Evolutionary conservation across 179 eudicot species (phyloP), one percentile per base, ranked within the genome.

Genomic region (Camellia oleifera): DNA sequence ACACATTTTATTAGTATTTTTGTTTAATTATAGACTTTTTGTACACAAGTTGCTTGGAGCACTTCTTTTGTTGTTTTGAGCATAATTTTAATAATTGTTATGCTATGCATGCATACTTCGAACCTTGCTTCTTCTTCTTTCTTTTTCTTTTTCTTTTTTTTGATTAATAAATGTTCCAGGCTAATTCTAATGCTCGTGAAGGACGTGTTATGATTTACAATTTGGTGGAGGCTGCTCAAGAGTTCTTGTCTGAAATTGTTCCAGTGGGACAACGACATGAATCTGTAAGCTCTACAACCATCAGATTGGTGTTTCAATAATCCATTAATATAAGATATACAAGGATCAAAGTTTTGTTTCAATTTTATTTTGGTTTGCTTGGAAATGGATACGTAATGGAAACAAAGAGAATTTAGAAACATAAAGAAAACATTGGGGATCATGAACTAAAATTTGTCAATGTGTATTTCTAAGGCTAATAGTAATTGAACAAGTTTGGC

Each of bases 211-310:
- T 97, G 99, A 90, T 97, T 77, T 94, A 92, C 89, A 97, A 94
- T 85, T 88, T 97, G 90, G 99, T 94, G 82, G 99, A 97, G 89
- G 98, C 95, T 88, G 99, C 99, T 77, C 99, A 94, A 87, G 99
- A 97, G 81, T 97, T 94, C 88, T 91, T 97, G 82, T 97, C 99
- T 62, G 98, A 95, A 88, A 84, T 97, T 82, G 88, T 86, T 85
- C 92, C 99, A 64, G 80, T 81, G 74, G 82, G 79, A 72, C 89
- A 84, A 80, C 67, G 72, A 56, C 88, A 73, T 77, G 84, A 80
- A 76, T 84, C 80, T 84, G 92, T 94, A 85, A 85, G 81, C 67
- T 73, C 58, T 57, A 40, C 20, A 32, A 56, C 13, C 56, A 0
- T 69, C 32, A 67, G 65, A 68, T 18, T 32, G 32, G 61, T 74